Conservation (phyloP, 257 asterid species). For the Solanum megistacrolobum region DNA sequence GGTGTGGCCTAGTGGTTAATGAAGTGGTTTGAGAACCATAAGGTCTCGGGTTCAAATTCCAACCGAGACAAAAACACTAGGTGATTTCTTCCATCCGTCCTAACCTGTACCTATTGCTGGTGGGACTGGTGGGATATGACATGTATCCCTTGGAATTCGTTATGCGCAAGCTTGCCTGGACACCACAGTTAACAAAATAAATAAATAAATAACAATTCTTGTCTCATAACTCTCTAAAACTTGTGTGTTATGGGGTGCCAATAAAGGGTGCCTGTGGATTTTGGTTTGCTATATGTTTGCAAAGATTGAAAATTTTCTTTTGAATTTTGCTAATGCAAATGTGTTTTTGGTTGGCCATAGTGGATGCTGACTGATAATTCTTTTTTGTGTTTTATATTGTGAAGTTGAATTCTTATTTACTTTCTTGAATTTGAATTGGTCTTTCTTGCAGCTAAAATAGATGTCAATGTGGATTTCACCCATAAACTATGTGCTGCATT, state of each 20-base stretch:
- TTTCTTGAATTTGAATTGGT: not conserved
- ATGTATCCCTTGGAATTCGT: not conserved
- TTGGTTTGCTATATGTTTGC: not conserved
- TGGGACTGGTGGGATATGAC: not conserved
- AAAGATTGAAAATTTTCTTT: not conserved
- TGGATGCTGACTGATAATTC: not conserved
- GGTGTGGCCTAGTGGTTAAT: not conserved
- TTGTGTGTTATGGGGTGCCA: not conserved
- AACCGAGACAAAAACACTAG: not conserved
- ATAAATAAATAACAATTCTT: not conserved
- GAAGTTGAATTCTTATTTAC: not conserved
- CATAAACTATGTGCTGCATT: constrained; percentile 86
- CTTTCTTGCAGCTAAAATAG: constrained; percentile 74
- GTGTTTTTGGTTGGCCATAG: not conserved
- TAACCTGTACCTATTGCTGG: not conserved
- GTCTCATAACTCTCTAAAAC: not conserved
- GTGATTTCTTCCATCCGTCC: not conserved
- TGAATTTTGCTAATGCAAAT: not conserved
- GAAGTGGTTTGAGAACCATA: not conserved
- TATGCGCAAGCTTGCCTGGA: not conserved
- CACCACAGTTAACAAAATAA: not conserved
- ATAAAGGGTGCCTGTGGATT: not conserved
- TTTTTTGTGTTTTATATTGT: not conserved
- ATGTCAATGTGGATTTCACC: constrained; percentile 91
- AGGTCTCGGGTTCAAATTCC: not conserved